Base-by-base conservation (phyloP, 176 grass and related monocot genomes). In the Musa itinerans region DNA sequence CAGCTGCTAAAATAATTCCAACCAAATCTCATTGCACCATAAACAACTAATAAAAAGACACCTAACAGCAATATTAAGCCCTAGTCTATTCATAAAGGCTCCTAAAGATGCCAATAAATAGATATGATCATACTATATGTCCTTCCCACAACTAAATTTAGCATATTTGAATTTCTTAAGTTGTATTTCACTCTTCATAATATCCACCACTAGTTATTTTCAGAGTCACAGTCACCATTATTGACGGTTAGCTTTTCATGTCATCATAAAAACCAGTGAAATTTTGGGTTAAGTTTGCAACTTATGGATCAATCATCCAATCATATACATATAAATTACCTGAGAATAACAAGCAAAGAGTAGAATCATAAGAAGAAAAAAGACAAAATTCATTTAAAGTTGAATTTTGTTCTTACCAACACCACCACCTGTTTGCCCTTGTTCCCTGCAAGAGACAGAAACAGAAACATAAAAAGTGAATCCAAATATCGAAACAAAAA, bases 391-490 rank as follows among this genome's bases (percentile, higher is more conserved):
- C 64, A 48, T n/a, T 23, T 69, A 73, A 13, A 69, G 22, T 10
- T 34, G 20, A 63, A 50, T 8, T 70, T 57, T 54, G 51, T 24
- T 49, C 70, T 72, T 91, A 95, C 96, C 96, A 85, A 91, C 65
- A 1, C 74, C 86, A 64, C 70, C 75, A 76, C 83, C 86, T 64
- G 83, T 80, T 73, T 86, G 89, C 62, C 79, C 86, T 76, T 83
- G 86, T 80, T 72, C 86, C 91, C 96, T 99, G 79, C 68, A 92
- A 76, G 11, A 78, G 50, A 34, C 34, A 34, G 34, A 5, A 5
- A 72, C 14, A 78, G 63, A 29, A 84, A 78, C 74, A 21, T 83
- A 50, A 25, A 76, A 52, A 64, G 50, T 21, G 14, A 69, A 2
- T 25, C 9, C 19, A 50, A 51, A 77, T 34, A 34, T 50, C 52